Conservation (phyloP, 2,329 filamentous ascomycete species). For the Fusarium sp. region DNA sequence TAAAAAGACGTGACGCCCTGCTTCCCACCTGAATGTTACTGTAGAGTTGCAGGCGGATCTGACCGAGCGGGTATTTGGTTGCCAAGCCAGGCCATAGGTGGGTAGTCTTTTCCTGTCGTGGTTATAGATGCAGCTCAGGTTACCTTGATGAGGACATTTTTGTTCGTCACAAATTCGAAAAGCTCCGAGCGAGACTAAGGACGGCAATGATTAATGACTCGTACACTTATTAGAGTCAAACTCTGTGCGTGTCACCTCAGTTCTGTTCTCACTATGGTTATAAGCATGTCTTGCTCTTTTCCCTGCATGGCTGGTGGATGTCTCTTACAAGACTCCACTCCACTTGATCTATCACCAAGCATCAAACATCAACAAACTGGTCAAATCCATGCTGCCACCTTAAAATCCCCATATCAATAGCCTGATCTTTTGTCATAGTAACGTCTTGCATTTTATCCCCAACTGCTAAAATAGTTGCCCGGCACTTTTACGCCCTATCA, state of each 20-base stretch:
- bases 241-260: neutral
- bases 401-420: neutral
- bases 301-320: neutral
- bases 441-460: neutral
- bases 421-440: neutral
- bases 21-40: neutral
- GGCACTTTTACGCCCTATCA: neutral
- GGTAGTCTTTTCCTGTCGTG: conserved; percentile 9
- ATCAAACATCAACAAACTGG: neutral
- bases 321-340: conserved; percentile 1
- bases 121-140: conserved; percentile 15
- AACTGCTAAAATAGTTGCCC: neutral
- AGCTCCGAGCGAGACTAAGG: neutral
- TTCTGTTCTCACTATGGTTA: neutral
- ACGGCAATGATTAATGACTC: conserved; percentile 2
- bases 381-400: neutral
- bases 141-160: neutral
- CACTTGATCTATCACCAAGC: conserved; percentile 20
- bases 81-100: neutral
- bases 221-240: neutral
- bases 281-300: conserved; percentile 15
- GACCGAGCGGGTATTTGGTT: neutral
- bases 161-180: conserved; percentile 1
- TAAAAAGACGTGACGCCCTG: neutral
- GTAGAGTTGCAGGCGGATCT: conserved; percentile 13